Base-by-base conservation (phyloP, 2,329 filamentous ascomycete species). In the Sporothrix luriei region DNA sequence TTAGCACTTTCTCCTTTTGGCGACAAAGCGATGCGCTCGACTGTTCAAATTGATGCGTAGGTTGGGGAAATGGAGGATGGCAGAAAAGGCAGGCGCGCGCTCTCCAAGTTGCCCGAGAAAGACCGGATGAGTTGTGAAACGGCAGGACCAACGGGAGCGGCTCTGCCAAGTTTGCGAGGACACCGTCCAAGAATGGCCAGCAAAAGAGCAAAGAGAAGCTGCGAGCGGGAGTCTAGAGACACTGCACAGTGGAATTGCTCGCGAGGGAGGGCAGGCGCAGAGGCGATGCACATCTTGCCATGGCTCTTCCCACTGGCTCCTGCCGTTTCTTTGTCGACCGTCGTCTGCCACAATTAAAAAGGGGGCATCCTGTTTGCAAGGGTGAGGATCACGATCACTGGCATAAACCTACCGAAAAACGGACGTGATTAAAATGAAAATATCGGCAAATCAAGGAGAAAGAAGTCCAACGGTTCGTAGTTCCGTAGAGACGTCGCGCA, bases 401-500 rank as follows among this genome's bases (percentile, higher is more conserved):
- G 19, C 43, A 6, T 16, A 29, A 71, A 33, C 33, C 33, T 33
- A 33, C 70, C 11, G 70, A 71, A 68, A 68, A 70, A 70, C 59
- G 48, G 61, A 38, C 19, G 51, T 26, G 38, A 38, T 57, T 68
- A 59, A 68, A 62, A 70, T 66, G 40, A 68, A 38, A 61, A 57
- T 61, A 68, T 24, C 46, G 68, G 64, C 61, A 54, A 69, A 59
- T 40, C 52, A 51, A 66, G 38, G 64, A 68, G 55, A 55, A 62
- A 57, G 55, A 69, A 46, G 24, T n/a, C 55, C 49, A 59, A 55
- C 13, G 29, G 62, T 26, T 43, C 33, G 29, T 11, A n/a, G 46
- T 43, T 55, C 48, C 57, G 51, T 52, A 46, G 52, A 64, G 52
- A 38, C 52, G 71, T 72, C 69, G 72, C 55, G 64, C 33, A 68